A percentile compares a stretch with the other conserved stretches of the same genome.
phyloP scores from a whole-genome alignment of 495 filamentous ascomycete species.

The Trichoderma orchidacearum region DNA sequence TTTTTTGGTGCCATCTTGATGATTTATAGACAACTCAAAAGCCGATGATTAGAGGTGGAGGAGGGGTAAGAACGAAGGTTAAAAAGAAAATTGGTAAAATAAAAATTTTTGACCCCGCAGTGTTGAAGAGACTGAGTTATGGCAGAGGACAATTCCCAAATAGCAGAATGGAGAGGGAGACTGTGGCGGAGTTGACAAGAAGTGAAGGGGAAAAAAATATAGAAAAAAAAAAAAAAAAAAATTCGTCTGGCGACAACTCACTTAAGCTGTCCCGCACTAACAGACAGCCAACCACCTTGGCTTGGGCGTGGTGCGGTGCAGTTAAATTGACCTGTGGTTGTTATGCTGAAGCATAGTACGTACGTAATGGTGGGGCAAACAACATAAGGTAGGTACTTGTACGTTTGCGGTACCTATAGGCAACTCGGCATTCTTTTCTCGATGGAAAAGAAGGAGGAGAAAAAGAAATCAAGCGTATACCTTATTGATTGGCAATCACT shows the following conservation, averaged over 20 bases:
- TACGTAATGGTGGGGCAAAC: no score
- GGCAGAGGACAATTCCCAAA: neutral
- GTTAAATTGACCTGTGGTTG: neutral
- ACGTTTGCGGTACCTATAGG: no score
- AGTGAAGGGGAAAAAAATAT: neutral
- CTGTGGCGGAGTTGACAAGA: no score
- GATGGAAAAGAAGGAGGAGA: no score
- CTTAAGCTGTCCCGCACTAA: neutral
- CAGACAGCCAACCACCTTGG: neutral
- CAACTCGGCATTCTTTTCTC: no score
- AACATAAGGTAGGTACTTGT: no score
- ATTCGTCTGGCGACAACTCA: neutral
- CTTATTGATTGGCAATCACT: no score
- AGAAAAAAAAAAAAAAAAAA: neutral
- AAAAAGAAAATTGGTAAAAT: neutral
- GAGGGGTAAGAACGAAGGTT: neutral
- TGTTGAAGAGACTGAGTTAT: neutral
- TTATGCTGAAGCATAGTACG: no score
- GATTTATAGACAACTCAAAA: neutral
- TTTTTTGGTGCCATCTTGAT: slow-evolving; percentile 78
- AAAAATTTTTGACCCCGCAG: neutral
- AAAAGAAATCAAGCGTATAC: no score
- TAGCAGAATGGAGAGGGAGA: neutral
- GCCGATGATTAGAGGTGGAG: neutral
- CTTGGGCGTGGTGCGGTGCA: no score